Conservation (phyloP, 1,284 basidiomycete species). For the Somion occarium region DNA sequence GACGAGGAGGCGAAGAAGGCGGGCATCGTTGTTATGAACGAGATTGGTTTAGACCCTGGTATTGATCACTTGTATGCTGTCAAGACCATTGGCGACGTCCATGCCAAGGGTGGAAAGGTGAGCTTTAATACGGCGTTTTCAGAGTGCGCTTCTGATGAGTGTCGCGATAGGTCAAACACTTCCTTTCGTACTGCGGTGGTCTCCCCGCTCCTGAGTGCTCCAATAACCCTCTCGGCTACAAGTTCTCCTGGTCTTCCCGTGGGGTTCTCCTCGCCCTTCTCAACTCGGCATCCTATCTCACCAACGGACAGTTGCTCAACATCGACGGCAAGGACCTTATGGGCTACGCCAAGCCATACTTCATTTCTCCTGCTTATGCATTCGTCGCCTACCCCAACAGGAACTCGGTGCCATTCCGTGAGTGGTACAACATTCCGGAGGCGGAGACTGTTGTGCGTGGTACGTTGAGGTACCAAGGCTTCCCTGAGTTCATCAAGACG, state of each 20-base stretch:
- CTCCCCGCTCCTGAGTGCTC: constrained; percentile 89
- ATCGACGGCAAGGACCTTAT: constrained; percentile 77
- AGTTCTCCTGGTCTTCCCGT: constrained; percentile 98
- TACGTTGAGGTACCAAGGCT: constrained; percentile 94
- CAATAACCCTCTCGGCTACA: constrained; percentile 97
- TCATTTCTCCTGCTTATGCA: constrained; percentile 91
- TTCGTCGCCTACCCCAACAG: constrained; percentile 99
- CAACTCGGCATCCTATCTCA: constrained; percentile 86
- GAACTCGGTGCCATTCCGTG: constrained; percentile 86
- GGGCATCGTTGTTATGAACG: constrained; percentile 95
- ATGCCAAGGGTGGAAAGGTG: constrained; percentile 93
- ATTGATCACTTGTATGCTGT: constrained; percentile 95
- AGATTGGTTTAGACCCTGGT: constrained; percentile 96
- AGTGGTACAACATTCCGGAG: constrained; percentile 90
- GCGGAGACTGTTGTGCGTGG: constrained; percentile 91
- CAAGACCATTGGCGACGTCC: constrained; percentile 94
- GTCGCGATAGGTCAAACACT: constrained; percentile 80
- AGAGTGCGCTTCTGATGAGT: background rate
- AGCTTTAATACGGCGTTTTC: constrained; percentile 21
- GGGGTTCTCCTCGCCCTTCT: constrained; percentile 94
- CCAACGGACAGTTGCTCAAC: constrained; percentile 58
- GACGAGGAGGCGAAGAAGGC: constrained; percentile 83
- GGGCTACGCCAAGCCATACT: constrained; percentile 89
- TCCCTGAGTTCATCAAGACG: constrained; percentile 94
- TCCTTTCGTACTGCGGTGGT: constrained; percentile 96